phyloP scores from a whole-genome alignment of 129 eudicot species.

The Centaurea solstitialis region DNA sequence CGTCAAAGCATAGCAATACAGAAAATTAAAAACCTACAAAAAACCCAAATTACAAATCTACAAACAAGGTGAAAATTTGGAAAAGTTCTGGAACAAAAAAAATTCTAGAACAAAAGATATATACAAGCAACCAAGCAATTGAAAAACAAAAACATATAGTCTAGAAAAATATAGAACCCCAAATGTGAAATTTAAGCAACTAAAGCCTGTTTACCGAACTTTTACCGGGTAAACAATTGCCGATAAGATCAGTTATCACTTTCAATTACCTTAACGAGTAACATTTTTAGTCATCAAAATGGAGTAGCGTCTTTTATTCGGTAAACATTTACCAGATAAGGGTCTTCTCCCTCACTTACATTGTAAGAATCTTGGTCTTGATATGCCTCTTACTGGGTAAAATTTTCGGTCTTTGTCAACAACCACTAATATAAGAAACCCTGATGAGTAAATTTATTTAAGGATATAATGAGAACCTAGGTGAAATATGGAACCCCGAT shows the following conservation, averaged over 20 bases:
- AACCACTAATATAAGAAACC: not conserved
- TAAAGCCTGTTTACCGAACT: too few species aligned
- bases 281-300: too few species aligned
- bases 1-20: not conserved
- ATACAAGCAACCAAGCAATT: not conserved
- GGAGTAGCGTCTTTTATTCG: too few species aligned
- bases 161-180: not conserved
- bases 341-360: too few species aligned
- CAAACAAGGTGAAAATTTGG: not conserved
- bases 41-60: not conserved
- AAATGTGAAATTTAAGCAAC: not conserved
- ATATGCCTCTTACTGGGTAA: too few species aligned
- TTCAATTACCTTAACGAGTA: too few species aligned
- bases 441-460: too few species aligned
- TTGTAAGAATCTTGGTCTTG: too few species aligned
- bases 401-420: too few species aligned
- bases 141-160: not conserved
- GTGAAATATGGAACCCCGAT: not conserved
- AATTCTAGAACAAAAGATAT: not conserved
- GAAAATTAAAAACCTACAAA: not conserved
- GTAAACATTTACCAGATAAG: too few species aligned
- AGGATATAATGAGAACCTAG: not conserved
- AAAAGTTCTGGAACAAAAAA: not conserved
- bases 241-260: too few species aligned
- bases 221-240: too few species aligned